Percentiles rank a stretch among this genome's conserved stretches.
These are phyloP conservation scores for Eucalyptus cloeziana DNA, from an alignment of 345 rosid species.

Conservation along the genomic window DNA sequence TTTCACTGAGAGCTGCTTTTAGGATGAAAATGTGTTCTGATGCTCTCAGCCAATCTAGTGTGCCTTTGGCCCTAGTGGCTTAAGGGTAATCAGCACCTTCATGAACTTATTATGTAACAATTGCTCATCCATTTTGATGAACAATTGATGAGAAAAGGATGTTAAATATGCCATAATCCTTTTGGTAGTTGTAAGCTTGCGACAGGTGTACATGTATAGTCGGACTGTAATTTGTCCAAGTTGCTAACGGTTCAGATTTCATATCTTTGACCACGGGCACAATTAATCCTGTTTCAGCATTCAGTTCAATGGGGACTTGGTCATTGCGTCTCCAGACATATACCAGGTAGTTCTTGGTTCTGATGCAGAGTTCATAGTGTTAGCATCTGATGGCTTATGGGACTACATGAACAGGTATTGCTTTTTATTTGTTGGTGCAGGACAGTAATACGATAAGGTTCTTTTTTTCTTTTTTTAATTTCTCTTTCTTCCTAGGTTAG, in stretches of 20 bases:
- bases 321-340: slow-evolving; percentile 69
- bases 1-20: not conserved
- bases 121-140: not conserved
- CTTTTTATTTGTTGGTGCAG: not conserved
- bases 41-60: not conserved
- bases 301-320: slow-evolving; percentile 59
- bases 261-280: not conserved
- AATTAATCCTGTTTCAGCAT: slow-evolving; percentile 28
- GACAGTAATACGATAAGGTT: not conserved
- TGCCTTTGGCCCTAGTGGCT: not conserved
- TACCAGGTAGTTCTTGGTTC: slow-evolving; percentile 54
- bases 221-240: not conserved
- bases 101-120: not conserved
- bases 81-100: not conserved
- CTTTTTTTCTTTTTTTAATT: not conserved
- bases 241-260: not conserved
- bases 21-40: not conserved
- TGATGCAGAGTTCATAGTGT: slow-evolving; percentile 66
- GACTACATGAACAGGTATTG: slow-evolving; percentile 79
- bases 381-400: slow-evolving; percentile 96
- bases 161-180: not conserved
- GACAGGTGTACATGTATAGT: not conserved
- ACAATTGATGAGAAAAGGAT: not conserved
- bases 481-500: not conserved
- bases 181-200: not conserved